Percentiles rank a stretch among this genome's conserved stretches.
Evolutionary conservation across 768 basidiomycete genomes (phyloP).

Genomic region (Boletus reticuloceps): DNA sequence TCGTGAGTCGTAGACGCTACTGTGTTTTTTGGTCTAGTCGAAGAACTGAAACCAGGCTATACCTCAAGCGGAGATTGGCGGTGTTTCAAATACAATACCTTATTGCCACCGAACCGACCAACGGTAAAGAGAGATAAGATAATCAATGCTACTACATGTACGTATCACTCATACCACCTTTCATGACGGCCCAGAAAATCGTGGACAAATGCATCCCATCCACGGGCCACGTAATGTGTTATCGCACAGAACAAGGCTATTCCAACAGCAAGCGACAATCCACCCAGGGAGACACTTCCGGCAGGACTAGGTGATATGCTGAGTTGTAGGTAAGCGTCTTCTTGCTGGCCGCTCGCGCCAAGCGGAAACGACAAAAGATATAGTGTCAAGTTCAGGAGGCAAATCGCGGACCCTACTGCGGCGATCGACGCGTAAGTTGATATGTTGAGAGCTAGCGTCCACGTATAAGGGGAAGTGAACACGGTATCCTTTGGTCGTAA

Average conservation of each 20-base stretch:
- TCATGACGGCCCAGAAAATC: too few species aligned
- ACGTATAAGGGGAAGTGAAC: constrained; percentile 20
- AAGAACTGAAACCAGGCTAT: background rate
- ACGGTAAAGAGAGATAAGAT: too few species aligned
- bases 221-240: background rate
- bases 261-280: background rate
- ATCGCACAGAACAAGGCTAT: background rate
- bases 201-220: background rate
- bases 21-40: background rate
- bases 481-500: constrained; percentile 13
- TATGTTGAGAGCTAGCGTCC: constrained; percentile 17
- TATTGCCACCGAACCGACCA: too few species aligned
- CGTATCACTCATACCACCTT: too few species aligned
- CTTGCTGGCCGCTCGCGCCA: background rate
- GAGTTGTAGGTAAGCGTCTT: background rate
- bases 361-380: background rate
- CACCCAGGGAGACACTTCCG: constrained; percentile 3
- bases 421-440: constrained; percentile 1
- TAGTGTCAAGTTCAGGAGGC: constrained; percentile 7
- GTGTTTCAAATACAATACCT: background rate
- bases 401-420: constrained; percentile 2
- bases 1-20: constrained; percentile 10
- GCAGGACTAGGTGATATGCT: constrained; percentile 1
- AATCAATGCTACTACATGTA: too few species aligned
- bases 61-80: constrained; percentile 14